Conservation (phyloP, 1,284 basidiomycete species). For the Exobasidium cylindrosporum region DNA sequence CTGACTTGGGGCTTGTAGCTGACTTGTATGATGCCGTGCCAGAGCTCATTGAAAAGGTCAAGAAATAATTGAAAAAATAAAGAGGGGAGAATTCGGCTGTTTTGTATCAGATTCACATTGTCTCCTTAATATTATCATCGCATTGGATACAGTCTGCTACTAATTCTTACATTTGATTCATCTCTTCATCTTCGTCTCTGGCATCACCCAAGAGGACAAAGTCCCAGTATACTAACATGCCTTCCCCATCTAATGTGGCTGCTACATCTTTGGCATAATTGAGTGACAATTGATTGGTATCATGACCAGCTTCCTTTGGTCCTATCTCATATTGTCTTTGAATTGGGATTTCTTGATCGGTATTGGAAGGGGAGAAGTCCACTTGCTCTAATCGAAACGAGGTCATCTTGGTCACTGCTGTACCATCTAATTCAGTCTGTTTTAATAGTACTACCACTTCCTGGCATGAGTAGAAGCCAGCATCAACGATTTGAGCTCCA, state of each 20-base stretch:
- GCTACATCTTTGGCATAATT: conserved; percentile 6
- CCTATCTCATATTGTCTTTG: not conserved
- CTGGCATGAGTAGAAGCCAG: not conserved
- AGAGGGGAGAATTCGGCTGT: not conserved
- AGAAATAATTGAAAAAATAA: not conserved
- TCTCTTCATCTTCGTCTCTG: not conserved
- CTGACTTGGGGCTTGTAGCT: conserved; percentile 87
- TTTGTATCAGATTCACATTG: not conserved
- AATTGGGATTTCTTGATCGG: not conserved
- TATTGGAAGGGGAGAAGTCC: not conserved
- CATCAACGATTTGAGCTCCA: not conserved
- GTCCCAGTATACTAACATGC: conserved; percentile 6
- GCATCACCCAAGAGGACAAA: not conserved
- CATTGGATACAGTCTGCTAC: no score
- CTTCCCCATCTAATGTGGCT: conserved; percentile 3
- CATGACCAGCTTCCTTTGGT: not conserved
- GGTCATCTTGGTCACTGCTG: not conserved
- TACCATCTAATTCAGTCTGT: not conserved
- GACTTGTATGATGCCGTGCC: conserved; percentile 56
- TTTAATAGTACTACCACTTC: not conserved
- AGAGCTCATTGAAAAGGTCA: conserved; percentile 31
- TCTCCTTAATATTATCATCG: not conserved
- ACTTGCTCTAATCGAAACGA: not conserved
- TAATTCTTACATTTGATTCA: not conserved
- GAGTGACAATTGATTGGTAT: conserved; percentile 1